Base-by-base conservation (phyloP, 1,139 yeast genomes). In the Pichia sp. region DNA sequence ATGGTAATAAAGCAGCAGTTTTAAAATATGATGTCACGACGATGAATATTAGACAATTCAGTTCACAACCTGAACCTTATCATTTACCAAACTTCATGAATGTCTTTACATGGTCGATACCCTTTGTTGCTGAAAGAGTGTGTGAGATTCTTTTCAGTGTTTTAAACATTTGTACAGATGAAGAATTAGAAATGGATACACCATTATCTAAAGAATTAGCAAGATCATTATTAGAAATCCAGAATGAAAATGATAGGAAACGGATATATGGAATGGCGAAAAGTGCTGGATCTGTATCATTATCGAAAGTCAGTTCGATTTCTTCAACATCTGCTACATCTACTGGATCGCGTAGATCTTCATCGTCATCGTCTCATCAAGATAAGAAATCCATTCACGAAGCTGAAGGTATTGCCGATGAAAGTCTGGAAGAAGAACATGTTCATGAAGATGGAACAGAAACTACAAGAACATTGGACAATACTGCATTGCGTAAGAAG, bases 1-100 rank as follows among this genome's bases (percentile, higher is more conserved):
- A 93, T 69, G 89, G 90, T 63, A 93, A 93, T 69, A 91, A 91
- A 70, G 99, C 98, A 0, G 99, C 99, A 0, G 91, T 93, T 22
- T 75, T 93, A 60, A 90, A 83, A 62, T 93, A 91, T 67, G 97
- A 89, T 59, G 79, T 86, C 60, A 86, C 90, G 58, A 94, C 91
- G 35, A 86, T 93, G 94, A 93, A 93, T 66, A 93, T 93, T 54
- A 79, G 98, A 53, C 99, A 93, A 68, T 93, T 93, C 70, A 90
- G 90, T 65, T 72, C 85, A 60, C 83, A 93, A 34, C 96, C 96
- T 9, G 98, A 93, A 67, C 99, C 99, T 1, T 93, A 93, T 68
- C 91, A 96, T 93, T 73, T 93, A 57, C 99, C 99, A 4, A 91
- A 91, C 66, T 89, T 91, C 60, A 90, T 91, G 96, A 97, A 93